These are phyloP conservation scores for Aspergillus persii DNA, from an alignment of 2,329 filamentous ascomycete genomes.

Conservation along the genomic window DNA sequence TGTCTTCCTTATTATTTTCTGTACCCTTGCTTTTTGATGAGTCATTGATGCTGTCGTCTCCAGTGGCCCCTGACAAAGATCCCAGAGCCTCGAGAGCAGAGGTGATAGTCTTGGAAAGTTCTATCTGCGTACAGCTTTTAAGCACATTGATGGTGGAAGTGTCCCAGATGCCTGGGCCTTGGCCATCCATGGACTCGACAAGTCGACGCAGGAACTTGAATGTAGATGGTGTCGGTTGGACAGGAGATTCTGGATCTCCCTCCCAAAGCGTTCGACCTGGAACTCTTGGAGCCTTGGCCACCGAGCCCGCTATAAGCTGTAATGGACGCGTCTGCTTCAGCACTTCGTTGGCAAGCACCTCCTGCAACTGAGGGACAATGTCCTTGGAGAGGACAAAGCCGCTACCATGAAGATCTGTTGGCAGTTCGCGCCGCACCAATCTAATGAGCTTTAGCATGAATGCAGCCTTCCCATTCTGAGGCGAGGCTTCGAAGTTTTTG, in stretches of 20 bases:
- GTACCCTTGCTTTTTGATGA: not conserved
- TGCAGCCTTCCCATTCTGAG: constrained; percentile 50
- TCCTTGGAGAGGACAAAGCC: constrained; percentile 54
- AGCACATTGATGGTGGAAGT: constrained; percentile 61
- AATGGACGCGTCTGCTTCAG: constrained; percentile 46
- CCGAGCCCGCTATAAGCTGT: constrained; percentile 39
- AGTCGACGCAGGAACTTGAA: constrained; percentile 71
- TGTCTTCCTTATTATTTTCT: constrained; percentile 1
- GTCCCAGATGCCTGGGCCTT: constrained; percentile 80
- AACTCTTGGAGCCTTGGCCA: constrained; percentile 51
- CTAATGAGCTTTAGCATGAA: constrained; percentile 73
- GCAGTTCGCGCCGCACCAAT: constrained; percentile 67
- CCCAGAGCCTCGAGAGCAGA: constrained; percentile 24
- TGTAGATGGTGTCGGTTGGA: constrained; percentile 71
- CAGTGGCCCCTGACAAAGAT: constrained; percentile 1
- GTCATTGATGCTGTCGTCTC: not conserved
- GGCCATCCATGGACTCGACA: constrained; percentile 63
- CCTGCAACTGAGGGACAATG: constrained; percentile 64
- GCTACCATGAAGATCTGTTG: constrained; percentile 46
- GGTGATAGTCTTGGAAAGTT: constrained; percentile 41
- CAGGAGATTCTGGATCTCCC: constrained; percentile 69
- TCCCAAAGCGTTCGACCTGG: constrained; percentile 75
- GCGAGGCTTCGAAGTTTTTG: constrained; percentile 46
- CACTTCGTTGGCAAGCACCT: constrained; percentile 57
- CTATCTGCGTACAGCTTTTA: constrained; percentile 56